phyloP scores from a whole-genome alignment of 352 stramenopile species.

The Phytophthora cryptogea region DNA sequence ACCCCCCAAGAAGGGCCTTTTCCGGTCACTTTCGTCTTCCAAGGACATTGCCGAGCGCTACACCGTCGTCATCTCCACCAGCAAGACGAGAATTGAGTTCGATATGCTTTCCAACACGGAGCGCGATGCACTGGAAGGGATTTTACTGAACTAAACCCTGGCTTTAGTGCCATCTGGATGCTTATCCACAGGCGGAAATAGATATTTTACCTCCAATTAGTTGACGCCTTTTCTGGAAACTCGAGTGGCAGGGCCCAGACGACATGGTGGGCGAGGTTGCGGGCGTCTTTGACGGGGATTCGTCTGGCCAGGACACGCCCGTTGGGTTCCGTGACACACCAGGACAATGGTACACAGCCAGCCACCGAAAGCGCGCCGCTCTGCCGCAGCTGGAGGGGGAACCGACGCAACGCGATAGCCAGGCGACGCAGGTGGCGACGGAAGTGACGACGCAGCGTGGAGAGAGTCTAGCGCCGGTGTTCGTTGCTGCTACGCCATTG shows the following conservation, averaged over 20 bases:
- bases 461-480: constrained; percentile 38
- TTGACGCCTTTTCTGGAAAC: not conserved
- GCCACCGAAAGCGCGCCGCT: constrained; percentile 45
- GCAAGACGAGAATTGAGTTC: constrained; percentile 27
- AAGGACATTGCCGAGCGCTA: constrained; percentile 26
- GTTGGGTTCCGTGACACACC: constrained; percentile 67
- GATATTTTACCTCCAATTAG: not conserved
- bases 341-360: constrained; percentile 29
- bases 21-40: constrained; percentile 38
- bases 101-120: constrained; percentile 51
- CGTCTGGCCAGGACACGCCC: constrained; percentile 57
- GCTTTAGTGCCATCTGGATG: not conserved
- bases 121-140: constrained; percentile 31
- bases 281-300: constrained; percentile 41
- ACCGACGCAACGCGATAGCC: constrained; percentile 54
- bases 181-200: not conserved
- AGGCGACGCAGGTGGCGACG: constrained; percentile 39
- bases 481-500: constrained; percentile 42
- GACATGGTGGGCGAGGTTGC: constrained; percentile 14
- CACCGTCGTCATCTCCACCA: constrained; percentile 26
- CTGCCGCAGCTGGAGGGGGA: constrained; percentile 33
- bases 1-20: constrained; percentile 25
- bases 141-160: constrained; percentile 5
- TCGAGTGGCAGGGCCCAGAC: constrained; percentile 1
- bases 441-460: constrained; percentile 13